Percentiles rank a stretch among this genome's conserved stretches.
phyloP scores from a whole-genome alignment of 139 green algal genomes.

The Diplosphaera chodatii region DNA sequence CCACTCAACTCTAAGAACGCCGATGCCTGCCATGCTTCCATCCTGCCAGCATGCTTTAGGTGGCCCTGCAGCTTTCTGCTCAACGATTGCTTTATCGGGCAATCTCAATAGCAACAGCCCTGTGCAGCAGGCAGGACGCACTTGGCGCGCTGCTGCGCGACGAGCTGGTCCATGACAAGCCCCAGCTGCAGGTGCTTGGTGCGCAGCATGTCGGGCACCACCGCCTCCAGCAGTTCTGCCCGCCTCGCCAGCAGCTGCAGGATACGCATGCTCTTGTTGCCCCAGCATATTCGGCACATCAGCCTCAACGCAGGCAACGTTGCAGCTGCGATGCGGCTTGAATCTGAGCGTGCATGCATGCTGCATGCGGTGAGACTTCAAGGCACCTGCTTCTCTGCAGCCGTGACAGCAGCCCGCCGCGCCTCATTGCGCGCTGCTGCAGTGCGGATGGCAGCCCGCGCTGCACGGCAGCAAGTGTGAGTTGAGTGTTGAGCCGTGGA shows the following conservation, averaged over 20 bases:
- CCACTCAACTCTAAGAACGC: too few species aligned
- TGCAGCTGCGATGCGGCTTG: too few species aligned
- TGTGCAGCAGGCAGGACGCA: not conserved
- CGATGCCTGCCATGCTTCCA: too few species aligned
- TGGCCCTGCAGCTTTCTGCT: too few species aligned
- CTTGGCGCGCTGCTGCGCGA: not conserved
- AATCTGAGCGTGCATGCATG: too few species aligned
- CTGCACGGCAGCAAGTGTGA: not conserved
- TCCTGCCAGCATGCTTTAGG: too few species aligned
- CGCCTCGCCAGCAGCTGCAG: not conserved
- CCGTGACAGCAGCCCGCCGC: not conserved
- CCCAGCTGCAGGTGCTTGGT: not conserved
- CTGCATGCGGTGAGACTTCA: not conserved
- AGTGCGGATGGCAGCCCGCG: not conserved
- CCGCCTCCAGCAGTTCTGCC: not conserved
- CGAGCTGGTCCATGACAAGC: not conserved
- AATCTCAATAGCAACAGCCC: too few species aligned
- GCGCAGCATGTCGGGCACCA: not conserved
- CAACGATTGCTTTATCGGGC: too few species aligned
- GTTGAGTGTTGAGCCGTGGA: too few species aligned
- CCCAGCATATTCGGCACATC: too few species aligned
- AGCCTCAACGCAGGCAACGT: too few species aligned
- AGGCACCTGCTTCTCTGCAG: not conserved
- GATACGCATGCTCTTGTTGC: too few species aligned
- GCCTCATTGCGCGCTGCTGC: not conserved